Evolutionary conservation across 2,329 filamentous ascomycete species (phyloP).

Genomic region (Davidsoniella australis): DNA sequence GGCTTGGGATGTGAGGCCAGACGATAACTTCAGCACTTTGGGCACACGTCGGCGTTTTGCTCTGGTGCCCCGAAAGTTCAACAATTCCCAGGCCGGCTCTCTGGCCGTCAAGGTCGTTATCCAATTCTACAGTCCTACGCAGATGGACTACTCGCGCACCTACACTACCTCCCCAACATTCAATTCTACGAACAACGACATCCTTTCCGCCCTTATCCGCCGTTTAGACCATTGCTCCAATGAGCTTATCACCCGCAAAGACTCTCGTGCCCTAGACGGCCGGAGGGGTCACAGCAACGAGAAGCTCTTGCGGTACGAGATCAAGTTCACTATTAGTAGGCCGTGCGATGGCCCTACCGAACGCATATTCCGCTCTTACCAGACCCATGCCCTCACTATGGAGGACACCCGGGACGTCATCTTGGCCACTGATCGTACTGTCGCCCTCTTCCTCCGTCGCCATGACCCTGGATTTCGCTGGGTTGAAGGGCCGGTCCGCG

Average conservation of each 20-base stretch:
- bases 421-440: slow-evolving; percentile 30
- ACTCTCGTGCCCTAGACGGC: slow-evolving; percentile 28
- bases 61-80: slow-evolving; percentile 16
- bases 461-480: slow-evolving; percentile 34
- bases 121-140: slow-evolving; percentile 28
- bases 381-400: slow-evolving; percentile 28
- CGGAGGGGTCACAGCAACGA: slow-evolving; percentile 19
- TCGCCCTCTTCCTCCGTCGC: slow-evolving; percentile 32
- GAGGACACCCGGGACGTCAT: slow-evolving; percentile 29
- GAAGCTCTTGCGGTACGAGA: slow-evolving; percentile 31
- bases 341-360: slow-evolving; percentile 23
- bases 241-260: slow-evolving; percentile 36
- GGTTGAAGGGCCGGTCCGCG: slow-evolving; percentile 26
- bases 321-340: slow-evolving; percentile 26
- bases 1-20: slow-evolving; percentile 12
- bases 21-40: slow-evolving; percentile 13
- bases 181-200: slow-evolving; percentile 24
- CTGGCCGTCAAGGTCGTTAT: slow-evolving; percentile 28
- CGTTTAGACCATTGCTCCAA: slow-evolving; percentile 34
- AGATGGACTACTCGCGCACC: slow-evolving; percentile 26
- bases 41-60: slow-evolving; percentile 19
- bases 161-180: slow-evolving; percentile 31
- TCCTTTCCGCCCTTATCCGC: slow-evolving; percentile 31
- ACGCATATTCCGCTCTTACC: slow-evolving; percentile 31
- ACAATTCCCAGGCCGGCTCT: slow-evolving; percentile 6